Base-by-base conservation (phyloP, 768 basidiomycete species). In the Podaxis sp. region DNA sequence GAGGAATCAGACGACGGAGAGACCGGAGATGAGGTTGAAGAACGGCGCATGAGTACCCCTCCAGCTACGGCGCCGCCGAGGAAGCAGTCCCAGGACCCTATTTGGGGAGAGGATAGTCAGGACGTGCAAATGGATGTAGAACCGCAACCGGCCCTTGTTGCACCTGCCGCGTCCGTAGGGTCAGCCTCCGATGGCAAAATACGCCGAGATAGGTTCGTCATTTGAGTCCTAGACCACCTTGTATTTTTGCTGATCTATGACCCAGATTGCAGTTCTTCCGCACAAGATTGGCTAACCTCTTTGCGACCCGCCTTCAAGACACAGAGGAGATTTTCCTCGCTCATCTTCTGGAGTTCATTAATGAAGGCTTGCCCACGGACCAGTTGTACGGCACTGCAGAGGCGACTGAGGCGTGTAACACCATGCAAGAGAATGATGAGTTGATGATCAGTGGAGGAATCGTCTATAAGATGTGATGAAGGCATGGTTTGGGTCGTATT, bases 401-500 rank as follows among this genome's bases (percentile, higher is more conserved):
- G 72, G 96, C 91, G 1, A 85, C 84, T 4, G 77, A 79, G 57
- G 85, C 87, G 23, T 87, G 89, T 61, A 79, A 84, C 64, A 72
- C 78, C 37, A 97, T 98, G 95, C 81, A 82, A 27, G 87, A 88
- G 16, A 78, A 77, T 11, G 87, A 92, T 57, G 90, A 95, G 72
- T 77, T 98, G 63, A 93, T 97, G 91, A 79, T 93, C 67, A 89
- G 88, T 64, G 92, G 91, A 35, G 90, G 88, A 35, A 86, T 92
- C 59, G 82, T 95, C 56, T 95, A 95, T 77, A 93, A 87, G 72
- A 84, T 93, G 59, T 93, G 76, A 70, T 46, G 27, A 32, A 50
- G 28, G 14, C 10, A 9, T 23, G 25, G n/a, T 10, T 40, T 48
- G 25, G 21, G 21, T 27, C 6, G 36, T 16, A 21, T 11, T 36